Evolutionary conservation across 139 green algal species (phyloP).

Genomic region (Ulvella scutata): DNA sequence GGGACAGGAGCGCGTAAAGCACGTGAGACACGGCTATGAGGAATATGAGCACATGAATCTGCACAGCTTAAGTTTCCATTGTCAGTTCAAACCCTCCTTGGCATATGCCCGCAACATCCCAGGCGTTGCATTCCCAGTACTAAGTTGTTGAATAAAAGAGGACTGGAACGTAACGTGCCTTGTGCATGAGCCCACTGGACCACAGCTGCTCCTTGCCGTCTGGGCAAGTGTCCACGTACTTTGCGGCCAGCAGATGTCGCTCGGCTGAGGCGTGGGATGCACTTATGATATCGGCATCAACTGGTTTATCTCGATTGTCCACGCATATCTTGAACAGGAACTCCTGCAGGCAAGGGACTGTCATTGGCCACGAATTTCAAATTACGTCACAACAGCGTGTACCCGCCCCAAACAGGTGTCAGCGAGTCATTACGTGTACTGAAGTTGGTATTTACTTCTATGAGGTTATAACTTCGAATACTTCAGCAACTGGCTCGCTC

Average conservation of each 20-base stretch:
- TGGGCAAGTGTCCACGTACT: constrained; percentile 4
- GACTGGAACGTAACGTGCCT: too few species aligned
- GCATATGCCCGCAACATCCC: too few species aligned
- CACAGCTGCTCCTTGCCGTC: constrained; percentile 16
- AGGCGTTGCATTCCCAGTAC: too few species aligned
- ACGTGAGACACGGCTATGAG: constrained; percentile 14
- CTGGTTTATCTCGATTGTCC: not conserved
- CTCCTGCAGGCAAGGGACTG: constrained; percentile 3
- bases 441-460: too few species aligned
- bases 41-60: constrained; percentile 22
- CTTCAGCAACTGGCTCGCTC: not conserved
- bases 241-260: not conserved
- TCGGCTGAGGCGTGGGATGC: not conserved
- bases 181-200: not conserved
- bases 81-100: too few species aligned
- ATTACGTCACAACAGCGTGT: not conserved
- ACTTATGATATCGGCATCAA: not conserved
- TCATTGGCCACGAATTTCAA: not conserved
- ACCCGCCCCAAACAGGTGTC: not conserved
- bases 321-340: constrained; percentile 19
- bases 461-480: not conserved
- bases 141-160: too few species aligned
- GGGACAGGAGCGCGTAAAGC: constrained; percentile 10
- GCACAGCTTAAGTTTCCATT: too few species aligned
- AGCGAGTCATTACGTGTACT: not conserved